These are phyloP conservation scores for Gossypioides kirkii DNA, from an alignment of 345 rosid genomes.

Conservation along the genomic window DNA sequence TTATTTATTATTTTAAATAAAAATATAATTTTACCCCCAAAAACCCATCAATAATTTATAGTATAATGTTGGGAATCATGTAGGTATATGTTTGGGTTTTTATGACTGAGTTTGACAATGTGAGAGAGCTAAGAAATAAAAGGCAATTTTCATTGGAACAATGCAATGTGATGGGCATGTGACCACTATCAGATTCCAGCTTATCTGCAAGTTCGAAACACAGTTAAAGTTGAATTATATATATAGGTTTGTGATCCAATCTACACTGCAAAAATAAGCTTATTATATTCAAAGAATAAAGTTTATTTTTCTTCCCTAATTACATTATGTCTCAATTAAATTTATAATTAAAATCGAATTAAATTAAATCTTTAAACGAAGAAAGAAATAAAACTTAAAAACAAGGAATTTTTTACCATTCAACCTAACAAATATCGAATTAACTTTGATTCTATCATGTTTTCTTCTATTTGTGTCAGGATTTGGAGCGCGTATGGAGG, in stretches of 20 bases:
- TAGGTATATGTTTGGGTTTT: background rate
- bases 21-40: too few species aligned
- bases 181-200: constrained; percentile 31
- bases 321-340: too few species aligned
- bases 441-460: background rate
- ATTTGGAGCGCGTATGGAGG: background rate
- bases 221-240: constrained; percentile 6
- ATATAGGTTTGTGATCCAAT: constrained; percentile 19
- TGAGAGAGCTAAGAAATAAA: background rate
- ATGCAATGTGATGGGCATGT: constrained; percentile 27
- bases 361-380: too few species aligned
- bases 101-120: too few species aligned
- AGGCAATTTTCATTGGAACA: constrained; percentile 13
- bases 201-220: constrained; percentile 15
- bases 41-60: too few species aligned
- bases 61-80: too few species aligned
- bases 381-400: too few species aligned
- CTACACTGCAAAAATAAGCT: background rate
- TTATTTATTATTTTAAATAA: too few species aligned
- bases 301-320: background rate
- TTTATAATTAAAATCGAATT: too few species aligned
- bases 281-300: constrained; percentile 14
- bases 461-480: background rate
- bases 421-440: too few species aligned
- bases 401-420: too few species aligned